Percentiles rank a stretch among this genome's conserved stretches.
phyloP scores from a whole-genome alignment of 345 rosid species.

The Murraya paniculata region DNA sequence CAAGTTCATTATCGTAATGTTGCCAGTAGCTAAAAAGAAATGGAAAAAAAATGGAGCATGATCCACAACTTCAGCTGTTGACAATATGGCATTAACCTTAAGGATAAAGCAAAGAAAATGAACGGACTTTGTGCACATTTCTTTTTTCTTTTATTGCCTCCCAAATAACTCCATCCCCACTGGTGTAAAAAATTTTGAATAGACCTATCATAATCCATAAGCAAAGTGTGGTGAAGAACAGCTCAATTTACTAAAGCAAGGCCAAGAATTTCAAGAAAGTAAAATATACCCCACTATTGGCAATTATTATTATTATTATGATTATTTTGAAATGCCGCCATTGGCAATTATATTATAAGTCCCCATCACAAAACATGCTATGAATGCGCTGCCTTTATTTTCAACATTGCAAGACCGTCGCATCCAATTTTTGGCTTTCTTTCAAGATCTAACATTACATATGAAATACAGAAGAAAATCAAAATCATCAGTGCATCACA shows the following conservation, averaged over 20 bases:
- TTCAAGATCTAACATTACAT: neutral
- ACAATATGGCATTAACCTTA: neutral
- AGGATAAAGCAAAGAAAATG: slow-evolving; percentile 1
- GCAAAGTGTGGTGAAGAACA: neutral
- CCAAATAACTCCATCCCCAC: neutral
- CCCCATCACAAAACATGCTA: neutral
- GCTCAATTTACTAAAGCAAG: neutral
- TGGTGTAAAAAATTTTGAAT: neutral
- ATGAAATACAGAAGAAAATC: neutral
- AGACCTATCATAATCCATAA: neutral
- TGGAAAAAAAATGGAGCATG: neutral
- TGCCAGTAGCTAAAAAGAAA: neutral
- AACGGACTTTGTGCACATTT: neutral
- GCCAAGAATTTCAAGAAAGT: neutral
- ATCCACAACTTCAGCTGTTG: slow-evolving; percentile 12
- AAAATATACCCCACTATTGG: neutral
- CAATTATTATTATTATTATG: neutral
- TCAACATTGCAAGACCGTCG: neutral
- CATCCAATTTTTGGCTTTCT: neutral
- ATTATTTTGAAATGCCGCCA: neutral
- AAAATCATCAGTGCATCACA: neutral
- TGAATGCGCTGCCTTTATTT: slow-evolving; percentile 17
- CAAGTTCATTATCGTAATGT: neutral
- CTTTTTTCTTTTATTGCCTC: neutral
- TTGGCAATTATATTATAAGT: neutral